A percentile compares a stretch with the other conserved stretches of the same genome.
phyloP scores from a whole-genome alignment of 352 stramenopile species.

The Achlya hypogyna region DNA sequence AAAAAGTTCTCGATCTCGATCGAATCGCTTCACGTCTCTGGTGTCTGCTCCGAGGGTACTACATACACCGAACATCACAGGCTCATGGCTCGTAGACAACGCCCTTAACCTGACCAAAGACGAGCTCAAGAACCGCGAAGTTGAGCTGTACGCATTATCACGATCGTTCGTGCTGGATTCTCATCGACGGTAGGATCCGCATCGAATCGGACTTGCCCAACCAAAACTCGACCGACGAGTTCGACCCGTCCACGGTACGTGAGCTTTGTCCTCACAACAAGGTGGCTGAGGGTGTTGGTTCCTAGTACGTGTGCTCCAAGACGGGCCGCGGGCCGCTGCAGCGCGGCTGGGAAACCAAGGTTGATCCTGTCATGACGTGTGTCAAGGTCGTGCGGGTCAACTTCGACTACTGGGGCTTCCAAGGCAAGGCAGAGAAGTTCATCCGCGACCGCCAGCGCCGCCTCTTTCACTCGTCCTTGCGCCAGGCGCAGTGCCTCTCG shows the following conservation, averaged over 20 bases:
- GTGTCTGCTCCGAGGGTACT: constrained; percentile 32
- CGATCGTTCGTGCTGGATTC: neutral
- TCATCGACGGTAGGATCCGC: constrained; percentile 35
- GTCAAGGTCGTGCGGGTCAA: constrained; percentile 83
- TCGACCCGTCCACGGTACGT: constrained; percentile 45
- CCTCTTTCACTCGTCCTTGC: constrained; percentile 65
- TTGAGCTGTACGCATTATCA: constrained; percentile 64
- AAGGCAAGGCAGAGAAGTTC: constrained; percentile 71
- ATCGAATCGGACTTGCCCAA: constrained; percentile 71
- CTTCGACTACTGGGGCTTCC: constrained; percentile 83
- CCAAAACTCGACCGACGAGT: constrained; percentile 60
- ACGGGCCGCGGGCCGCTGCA: constrained; percentile 57
- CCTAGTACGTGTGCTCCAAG: constrained; percentile 38
- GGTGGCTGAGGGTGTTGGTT: neutral
- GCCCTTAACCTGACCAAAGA: constrained; percentile 50
- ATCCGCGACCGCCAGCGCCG: constrained; percentile 78
- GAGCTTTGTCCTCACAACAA: neutral
- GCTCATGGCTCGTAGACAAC: constrained; percentile 33
- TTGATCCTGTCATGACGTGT: constrained; percentile 76
- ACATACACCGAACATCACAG: neutral
- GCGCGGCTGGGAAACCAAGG: constrained; percentile 55
- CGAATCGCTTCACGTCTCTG: constrained; percentile 63
- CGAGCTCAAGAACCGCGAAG: constrained; percentile 63
- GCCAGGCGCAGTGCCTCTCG: constrained; percentile 61
- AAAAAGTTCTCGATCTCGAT: constrained; percentile 85